Evolutionary conservation across 1,284 basidiomycete genomes (phyloP).

Genomic region (Fomitopsis pinicola): DNA sequence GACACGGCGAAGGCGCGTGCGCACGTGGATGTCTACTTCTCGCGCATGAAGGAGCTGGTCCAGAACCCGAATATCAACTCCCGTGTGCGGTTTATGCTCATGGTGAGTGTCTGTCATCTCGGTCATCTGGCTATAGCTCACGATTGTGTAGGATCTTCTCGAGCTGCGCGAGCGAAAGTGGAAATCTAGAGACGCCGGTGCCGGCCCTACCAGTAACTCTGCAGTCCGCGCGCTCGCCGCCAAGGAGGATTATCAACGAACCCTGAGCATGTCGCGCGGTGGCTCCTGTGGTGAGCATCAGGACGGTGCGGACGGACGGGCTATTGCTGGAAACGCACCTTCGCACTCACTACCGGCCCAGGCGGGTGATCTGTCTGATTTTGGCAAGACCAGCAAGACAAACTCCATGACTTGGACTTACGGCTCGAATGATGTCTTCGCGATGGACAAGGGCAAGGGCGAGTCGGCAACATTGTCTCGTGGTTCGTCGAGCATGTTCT

Average conservation of each 20-base stretch:
- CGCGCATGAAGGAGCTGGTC: slow-evolving; percentile 78
- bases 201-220: slow-evolving; percentile 86
- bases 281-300: slow-evolving; percentile 70
- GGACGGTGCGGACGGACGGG: slow-evolving; percentile 79
- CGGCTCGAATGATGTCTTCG: slow-evolving; percentile 77
- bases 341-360: slow-evolving; percentile 59
- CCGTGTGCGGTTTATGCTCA: slow-evolving; percentile 93
- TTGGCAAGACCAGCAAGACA: slow-evolving; percentile 78
- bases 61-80: slow-evolving; percentile 75
- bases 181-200: slow-evolving; percentile 67
- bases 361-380: slow-evolving; percentile 82
- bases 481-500: slow-evolving; percentile 87
- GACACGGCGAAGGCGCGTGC: slow-evolving; percentile 77
- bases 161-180: slow-evolving; percentile 86
- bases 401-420: slow-evolving; percentile 50
- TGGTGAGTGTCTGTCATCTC: slow-evolving; percentile 46
- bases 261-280: slow-evolving; percentile 60
- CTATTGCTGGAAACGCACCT: slow-evolving; percentile 55
- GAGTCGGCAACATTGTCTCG: slow-evolving; percentile 74
- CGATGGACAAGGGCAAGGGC: slow-evolving; percentile 43
- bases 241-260: slow-evolving; percentile 51
- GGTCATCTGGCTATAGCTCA: neutral
- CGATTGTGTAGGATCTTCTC: slow-evolving; percentile 47
- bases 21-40: slow-evolving; percentile 93
- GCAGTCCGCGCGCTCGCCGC: slow-evolving; percentile 64